Evolutionary conservation across 257 asterid species (phyloP).

Genomic region (Solanum pennellii): DNA sequence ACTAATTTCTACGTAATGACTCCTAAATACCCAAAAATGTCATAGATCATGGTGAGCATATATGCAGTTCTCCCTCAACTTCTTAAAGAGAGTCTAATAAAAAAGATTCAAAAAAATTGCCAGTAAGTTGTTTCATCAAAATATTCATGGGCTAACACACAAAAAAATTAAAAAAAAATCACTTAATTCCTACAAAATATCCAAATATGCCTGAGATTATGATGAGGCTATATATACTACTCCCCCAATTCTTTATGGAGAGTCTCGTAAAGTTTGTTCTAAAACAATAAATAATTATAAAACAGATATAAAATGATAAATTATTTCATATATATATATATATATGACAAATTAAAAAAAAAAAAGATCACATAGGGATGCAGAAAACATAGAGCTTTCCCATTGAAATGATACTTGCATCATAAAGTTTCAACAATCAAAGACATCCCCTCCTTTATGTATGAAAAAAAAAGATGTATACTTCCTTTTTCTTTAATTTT

Average conservation of each 20-base stretch:
- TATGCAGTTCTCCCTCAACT: not conserved
- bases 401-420: not conserved
- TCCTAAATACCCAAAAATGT: not conserved
- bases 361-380: not conserved
- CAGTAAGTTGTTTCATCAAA: too few species aligned
- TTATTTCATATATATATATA: not conserved
- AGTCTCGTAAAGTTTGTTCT: not conserved
- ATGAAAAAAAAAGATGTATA: not conserved
- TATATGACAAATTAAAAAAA: too few species aligned
- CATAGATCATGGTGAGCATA: too few species aligned
- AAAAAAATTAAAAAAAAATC: too few species aligned
- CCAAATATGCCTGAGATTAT: too few species aligned
- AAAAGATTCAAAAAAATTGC: too few species aligned
- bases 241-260: too few species aligned
- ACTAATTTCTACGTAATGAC: not conserved
- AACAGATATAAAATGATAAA: not conserved
- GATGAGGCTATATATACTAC: too few species aligned
- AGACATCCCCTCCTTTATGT: not conserved
- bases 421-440: not conserved
- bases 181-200: too few species aligned
- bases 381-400: not conserved
- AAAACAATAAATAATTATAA: not conserved
- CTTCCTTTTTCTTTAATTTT: not conserved
- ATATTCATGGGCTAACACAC: too few species aligned
- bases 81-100: accelerated